Percentiles rank a stretch among this genome's conserved stretches.
phyloP scores from a whole-genome alignment of 352 stramenopile genomes.

The Phytophthora kernoviae region DNA sequence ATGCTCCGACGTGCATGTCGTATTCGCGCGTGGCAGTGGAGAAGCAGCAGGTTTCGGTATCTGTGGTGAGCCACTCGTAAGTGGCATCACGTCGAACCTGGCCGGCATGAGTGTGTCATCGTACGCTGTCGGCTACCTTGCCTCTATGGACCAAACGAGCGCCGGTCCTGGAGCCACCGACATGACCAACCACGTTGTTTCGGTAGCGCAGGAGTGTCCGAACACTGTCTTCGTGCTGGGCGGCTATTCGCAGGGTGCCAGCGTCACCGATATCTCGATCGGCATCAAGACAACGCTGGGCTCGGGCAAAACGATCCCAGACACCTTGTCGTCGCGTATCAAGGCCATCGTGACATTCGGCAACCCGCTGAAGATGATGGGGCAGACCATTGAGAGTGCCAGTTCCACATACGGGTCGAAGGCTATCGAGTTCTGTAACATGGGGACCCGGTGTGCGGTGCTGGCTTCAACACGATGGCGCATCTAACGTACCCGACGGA shows the following conservation, averaged over 20 bases:
- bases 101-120: slow-evolving; percentile 33
- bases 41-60: slow-evolving; percentile 31
- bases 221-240: slow-evolving; percentile 35
- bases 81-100: slow-evolving; percentile 24
- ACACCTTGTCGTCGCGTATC: slow-evolving; percentile 26
- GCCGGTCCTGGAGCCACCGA: slow-evolving; percentile 30
- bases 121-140: slow-evolving; percentile 36
- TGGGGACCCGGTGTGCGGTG: slow-evolving; percentile 34
- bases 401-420: slow-evolving; percentile 34
- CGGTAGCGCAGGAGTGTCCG: slow-evolving; percentile 29
- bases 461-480: slow-evolving; percentile 36
- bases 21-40: slow-evolving; percentile 33
- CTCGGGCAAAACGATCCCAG: slow-evolving; percentile 23
- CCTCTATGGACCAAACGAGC: slow-evolving; percentile 22
- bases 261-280: slow-evolving; percentile 36
- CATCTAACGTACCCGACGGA: slow-evolving; percentile 35
- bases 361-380: slow-evolving; percentile 34
- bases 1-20: slow-evolving; percentile 26
- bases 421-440: slow-evolving; percentile 37
- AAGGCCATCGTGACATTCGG: slow-evolving; percentile 43
- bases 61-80: slow-evolving; percentile 31
- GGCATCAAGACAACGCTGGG: slow-evolving; percentile 33
- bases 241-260: slow-evolving; percentile 40
- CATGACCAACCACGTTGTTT: slow-evolving; percentile 39
- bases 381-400: slow-evolving; percentile 27